Base-by-base conservation (phyloP, 192 early-diverging fungal species). In the Rhizoclosmatium globosum region DNA sequence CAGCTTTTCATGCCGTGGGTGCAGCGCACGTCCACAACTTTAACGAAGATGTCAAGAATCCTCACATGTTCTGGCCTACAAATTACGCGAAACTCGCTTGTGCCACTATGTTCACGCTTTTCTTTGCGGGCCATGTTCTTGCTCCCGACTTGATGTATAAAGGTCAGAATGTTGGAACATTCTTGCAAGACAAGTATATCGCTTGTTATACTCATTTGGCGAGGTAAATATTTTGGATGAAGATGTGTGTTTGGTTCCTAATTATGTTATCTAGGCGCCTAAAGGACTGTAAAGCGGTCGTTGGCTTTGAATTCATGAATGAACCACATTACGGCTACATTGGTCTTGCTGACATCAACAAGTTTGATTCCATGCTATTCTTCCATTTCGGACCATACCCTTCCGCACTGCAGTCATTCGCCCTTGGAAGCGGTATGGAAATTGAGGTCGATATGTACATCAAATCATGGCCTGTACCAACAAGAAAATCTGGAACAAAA, bases 21-120 rank as follows among this genome's bases (percentile, higher is more conserved):
- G 93, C 94, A 7, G 94, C 94, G 6, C 92, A 93, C 82, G 89
- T 94, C 15, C 94, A 96, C 74, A 92, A 93, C 53, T 86, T 88
- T 2, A 86, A 89, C 56, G 76, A 78, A 19, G 43, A n/a, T 4
- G 71, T 45, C 71, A 70, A 46, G 46, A 79, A 59, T 47, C 78
- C 77, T 13, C 86, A 87, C 39, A 89, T 90, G 88, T 87, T 92
- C 6, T 96, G 95, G 94, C 94, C 95, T 1, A 95, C 95, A 61
- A 96, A 96, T 83, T 95, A 96, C 75, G 91, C 91, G 6, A 96
- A 96, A 76, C 85, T 95, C 17, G 95, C 93, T 3, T 89, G 88
- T 21, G 87, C 91, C 31, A 94, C 94, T 3, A 94, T 96, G 93
- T 95, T 96, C 72, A 94, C 95, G 0, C 77, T 95, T 3, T 95